These are phyloP conservation scores for Gardenia jasminoides DNA, from an alignment of 257 asterid genomes.

Conservation along the genomic window DNA sequence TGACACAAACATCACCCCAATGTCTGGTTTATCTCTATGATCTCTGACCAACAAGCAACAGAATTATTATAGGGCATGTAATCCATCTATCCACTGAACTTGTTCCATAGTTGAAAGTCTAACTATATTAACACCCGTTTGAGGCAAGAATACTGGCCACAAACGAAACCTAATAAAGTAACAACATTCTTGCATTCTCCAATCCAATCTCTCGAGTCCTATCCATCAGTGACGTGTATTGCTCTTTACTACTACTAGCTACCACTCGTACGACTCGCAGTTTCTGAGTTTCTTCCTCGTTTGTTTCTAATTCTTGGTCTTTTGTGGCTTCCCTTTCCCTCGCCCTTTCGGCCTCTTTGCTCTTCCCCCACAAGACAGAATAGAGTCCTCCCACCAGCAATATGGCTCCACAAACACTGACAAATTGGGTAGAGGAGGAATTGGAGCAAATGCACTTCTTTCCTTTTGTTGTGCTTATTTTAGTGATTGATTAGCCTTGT, in stretches of 20 bases:
- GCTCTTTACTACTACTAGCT: conserved; percentile 25
- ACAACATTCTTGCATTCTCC: neutral
- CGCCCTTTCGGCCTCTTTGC: conserved; percentile 42
- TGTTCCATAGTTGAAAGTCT: neutral
- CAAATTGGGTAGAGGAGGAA: neutral
- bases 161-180: neutral
- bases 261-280: neutral
- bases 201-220: too few relatives aligned
- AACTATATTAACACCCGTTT: neutral
- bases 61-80: neutral
- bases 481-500: neutral
- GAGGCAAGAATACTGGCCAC: neutral
- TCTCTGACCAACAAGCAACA: too few relatives aligned
- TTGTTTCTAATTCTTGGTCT: conserved; percentile 19
- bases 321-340: conserved; percentile 12
- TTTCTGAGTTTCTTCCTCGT: conserved; percentile 31
- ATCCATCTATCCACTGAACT: neutral
- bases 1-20: neutral
- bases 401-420: conserved; percentile 58
- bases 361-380: conserved; percentile 64
- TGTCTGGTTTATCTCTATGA: neutral
- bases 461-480: neutral
- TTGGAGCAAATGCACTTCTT: neutral
- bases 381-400: conserved; percentile 54
- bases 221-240: conserved; percentile 19